Evolutionary conservation across 2,329 filamentous ascomycete species (phyloP).

Genomic region (Xylaria polymorpha): DNA sequence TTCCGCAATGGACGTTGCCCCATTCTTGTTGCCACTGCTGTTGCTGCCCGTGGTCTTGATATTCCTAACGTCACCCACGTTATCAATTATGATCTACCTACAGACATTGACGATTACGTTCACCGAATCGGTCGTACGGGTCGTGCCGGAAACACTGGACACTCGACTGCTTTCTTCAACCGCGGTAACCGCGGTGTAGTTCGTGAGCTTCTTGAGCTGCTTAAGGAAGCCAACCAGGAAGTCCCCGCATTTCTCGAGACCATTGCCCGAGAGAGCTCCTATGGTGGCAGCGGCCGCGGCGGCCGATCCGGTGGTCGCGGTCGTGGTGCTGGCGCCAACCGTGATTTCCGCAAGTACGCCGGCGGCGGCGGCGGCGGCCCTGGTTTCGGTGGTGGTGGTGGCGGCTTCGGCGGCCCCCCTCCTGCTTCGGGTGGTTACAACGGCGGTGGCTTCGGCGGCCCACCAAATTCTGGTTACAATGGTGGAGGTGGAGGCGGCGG

Average conservation of each 20-base stretch:
- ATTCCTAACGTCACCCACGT: constrained; percentile 98
- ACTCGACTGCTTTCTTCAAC: constrained; percentile 99
- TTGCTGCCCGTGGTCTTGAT: constrained; percentile 90
- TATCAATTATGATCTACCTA: constrained; percentile 99
- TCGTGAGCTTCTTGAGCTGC: constrained; percentile 93
- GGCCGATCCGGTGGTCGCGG: constrained; percentile 76
- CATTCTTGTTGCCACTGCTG: constrained; percentile 95
- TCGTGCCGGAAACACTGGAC: constrained; percentile 98
- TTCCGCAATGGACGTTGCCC: constrained; percentile 97
- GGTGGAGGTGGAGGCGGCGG: constrained; percentile 56
- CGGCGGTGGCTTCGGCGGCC: constrained; percentile 57
- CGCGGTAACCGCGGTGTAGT: constrained; percentile 98
- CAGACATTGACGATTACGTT: constrained; percentile 98
- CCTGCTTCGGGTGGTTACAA: constrained; percentile 57
- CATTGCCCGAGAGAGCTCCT: constrained; percentile 94
- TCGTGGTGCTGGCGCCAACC: constrained; percentile 76
- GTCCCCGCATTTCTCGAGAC: constrained; percentile 94
- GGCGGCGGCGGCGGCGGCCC: constrained; percentile 57
- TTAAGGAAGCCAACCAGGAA: constrained; percentile 99
- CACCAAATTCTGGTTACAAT: constrained; percentile 56
- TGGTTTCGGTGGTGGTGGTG: constrained; percentile 53
- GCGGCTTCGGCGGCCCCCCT: constrained; percentile 29
- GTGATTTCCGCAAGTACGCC: constrained; percentile 90
- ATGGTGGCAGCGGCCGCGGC: constrained; percentile 74
- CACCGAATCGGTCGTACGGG: constrained; percentile 99